These are phyloP conservation scores for Rhynchosporium secalis DNA, from an alignment of 2,329 filamentous ascomycete genomes.

Conservation along the genomic window DNA sequence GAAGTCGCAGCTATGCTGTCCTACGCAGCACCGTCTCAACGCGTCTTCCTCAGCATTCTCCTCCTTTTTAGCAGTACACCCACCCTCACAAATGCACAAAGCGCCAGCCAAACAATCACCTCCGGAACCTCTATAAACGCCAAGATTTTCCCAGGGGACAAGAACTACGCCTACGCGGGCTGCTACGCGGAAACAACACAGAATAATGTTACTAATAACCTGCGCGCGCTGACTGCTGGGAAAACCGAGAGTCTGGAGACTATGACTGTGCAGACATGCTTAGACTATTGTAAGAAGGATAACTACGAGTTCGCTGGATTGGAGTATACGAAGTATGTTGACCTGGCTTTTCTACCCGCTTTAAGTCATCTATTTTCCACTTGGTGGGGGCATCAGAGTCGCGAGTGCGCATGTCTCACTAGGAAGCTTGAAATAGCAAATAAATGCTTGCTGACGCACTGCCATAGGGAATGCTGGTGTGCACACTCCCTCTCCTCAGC, in stretches of 20 bases:
- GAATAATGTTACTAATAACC: slow-evolving; percentile 27
- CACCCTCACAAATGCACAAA: not conserved
- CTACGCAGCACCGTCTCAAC: not conserved
- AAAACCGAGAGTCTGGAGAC: slow-evolving; percentile 23
- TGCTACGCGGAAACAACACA: slow-evolving; percentile 45
- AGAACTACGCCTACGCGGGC: slow-evolving; percentile 39
- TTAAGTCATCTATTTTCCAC: not conserved
- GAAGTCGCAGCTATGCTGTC: not conserved
- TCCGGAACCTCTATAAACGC: slow-evolving; percentile 18
- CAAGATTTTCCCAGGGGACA: slow-evolving; percentile 24
- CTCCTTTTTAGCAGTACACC: not conserved
- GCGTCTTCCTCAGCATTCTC: slow-evolving; percentile 3
- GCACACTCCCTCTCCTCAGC: slow-evolving; percentile 50
- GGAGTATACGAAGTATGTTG: slow-evolving; percentile 36
- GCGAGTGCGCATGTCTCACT: not conserved
- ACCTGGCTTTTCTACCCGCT: not conserved
- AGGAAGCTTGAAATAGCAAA: too few relatives aligned
- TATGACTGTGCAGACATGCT: slow-evolving; percentile 34
- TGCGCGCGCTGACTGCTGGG: slow-evolving; percentile 29
- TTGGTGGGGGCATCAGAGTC: not conserved
- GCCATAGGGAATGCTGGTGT: slow-evolving; percentile 61
- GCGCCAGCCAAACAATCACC: slow-evolving; percentile 11
- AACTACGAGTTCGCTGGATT: slow-evolving; percentile 33
- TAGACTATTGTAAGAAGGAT: slow-evolving; percentile 27
- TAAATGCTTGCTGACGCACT: too few relatives aligned